Evolutionary conservation across 192 early-diverging fungal genomes (phyloP), one percentile per base, ranked within the genome.

Genomic region (Kickxella alabastrina): DNA sequence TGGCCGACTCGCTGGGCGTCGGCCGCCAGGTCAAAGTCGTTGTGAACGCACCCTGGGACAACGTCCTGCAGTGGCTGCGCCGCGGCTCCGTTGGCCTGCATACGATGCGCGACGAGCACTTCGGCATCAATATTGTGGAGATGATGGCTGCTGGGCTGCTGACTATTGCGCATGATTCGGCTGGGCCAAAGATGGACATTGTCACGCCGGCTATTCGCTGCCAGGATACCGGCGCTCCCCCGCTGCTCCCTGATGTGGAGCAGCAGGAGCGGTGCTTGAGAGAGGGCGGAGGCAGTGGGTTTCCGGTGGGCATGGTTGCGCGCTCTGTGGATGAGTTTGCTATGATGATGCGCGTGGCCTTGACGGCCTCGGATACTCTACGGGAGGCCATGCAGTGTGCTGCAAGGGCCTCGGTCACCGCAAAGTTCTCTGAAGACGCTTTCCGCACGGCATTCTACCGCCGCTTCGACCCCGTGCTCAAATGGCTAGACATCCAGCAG

Each of bases 41-140:
- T 10, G 67, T 86, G 17, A 99, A 99, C 70, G 92, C 87, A 5
- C 51, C 85, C 1, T 96, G 88, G 70, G 45, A 64, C 21, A 76
- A 77, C 13, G 77, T 99, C 3, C 66, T 79, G 25, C 57, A 61
- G 0, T 83, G 85, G 75, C 63, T 97, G 3, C 54, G 74, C 15
- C 54, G 47, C 13, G 78, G 84, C 23, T 77, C 80, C 41, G 66
- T 99, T 42, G 97, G 95, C 4, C 38, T 99, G 12, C 95, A 98
- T 62, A 92, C 95, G 12, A 99, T 99, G 97, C 80, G 80, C 58
- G 88, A 99, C 58, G 97, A 99, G 65, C 97, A 99, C 60, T 99
- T 99, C 80, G 97, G 97, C 5, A 99, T 99, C 52, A 86, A 89
- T 23, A 82, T 98, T 38, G 90, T 99, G 2, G 97, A 99, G 64